These are phyloP conservation scores for Heliosperma pusillum DNA, from an alignment of 148 eudicot species.

Conservation along the genomic window DNA sequence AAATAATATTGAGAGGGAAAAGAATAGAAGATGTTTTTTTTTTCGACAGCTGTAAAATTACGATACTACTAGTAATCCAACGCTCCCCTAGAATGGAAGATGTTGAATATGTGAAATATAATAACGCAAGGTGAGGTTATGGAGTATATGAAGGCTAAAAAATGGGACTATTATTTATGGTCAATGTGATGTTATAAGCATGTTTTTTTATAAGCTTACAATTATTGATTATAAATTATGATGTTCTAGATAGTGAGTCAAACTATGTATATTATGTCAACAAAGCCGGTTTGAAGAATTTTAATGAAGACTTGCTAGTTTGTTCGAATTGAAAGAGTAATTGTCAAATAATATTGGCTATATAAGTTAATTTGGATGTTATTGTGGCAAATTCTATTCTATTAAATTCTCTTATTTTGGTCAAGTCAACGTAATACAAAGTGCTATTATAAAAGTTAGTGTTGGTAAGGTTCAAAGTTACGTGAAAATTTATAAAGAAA, in stretches of 20 bases:
- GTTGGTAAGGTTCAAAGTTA: too few species aligned
- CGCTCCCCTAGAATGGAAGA: background rate
- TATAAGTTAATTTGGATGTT: background rate
- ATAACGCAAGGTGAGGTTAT: background rate
- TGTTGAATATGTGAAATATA: background rate
- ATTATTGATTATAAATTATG: background rate
- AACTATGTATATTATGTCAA: background rate
- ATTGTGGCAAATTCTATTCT: background rate
- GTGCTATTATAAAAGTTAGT: too few species aligned
- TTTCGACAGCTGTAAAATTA: too few species aligned
- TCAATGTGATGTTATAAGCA: background rate
- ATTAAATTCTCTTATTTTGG: background rate
- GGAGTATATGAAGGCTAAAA: background rate
- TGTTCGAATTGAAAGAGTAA: background rate
- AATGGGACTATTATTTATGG: background rate
- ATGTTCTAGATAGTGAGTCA: background rate
- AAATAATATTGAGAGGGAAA: too few species aligned
- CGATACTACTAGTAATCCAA: too few species aligned
- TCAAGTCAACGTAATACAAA: too few species aligned
- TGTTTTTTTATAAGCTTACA: background rate
- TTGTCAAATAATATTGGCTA: background rate
- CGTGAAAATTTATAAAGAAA: too few species aligned
- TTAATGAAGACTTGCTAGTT: background rate
- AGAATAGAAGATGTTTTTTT: background rate
- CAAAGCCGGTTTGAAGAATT: constrained; percentile 2